Base-by-base conservation (phyloP, 1,284 basidiomycete species). In the Irpex sp. region DNA sequence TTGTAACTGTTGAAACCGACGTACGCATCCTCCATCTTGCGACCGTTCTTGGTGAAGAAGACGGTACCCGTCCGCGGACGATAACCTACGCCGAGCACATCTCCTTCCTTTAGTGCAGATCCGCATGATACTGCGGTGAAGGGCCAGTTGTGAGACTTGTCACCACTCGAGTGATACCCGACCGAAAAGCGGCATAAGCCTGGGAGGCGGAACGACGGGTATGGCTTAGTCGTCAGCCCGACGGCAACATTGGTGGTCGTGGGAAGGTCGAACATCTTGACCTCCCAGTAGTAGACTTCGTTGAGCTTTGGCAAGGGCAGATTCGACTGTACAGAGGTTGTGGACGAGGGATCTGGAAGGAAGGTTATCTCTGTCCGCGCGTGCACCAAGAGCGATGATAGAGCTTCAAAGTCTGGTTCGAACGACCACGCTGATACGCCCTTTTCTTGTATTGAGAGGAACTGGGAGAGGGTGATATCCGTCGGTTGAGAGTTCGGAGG, bases 261-360 rank as follows among this genome's bases (percentile, higher is more conserved):
- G 5, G 94, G 93, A 64, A 97, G 90, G 76, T 98, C 95, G 74
- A 95, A 98, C 89, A 97, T 92, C 79, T 98, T 98, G 66, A 95
- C 92, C 74, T 98, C 95, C 92, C 93, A 98, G 74, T 98, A 98
- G 75, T 98, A 98, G 11, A 97, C 94, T 75, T 98, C 95, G 77
- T 98, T 98, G 59, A 97, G 81, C 73, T 97, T 97, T 11, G 95
- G 95, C 4, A 98, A 79, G 0, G 95, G 95, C 5, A 98, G 82
- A 74, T 98, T 98, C 58, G 94, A 95, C 78, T 97, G 94, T 4
- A 98, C 95, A 62, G 87, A 93, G 21, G 95, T 95, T 1, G 93
- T 92, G 17, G 93, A 94, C 17, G 92, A 90, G 6, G 95, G 95
- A 75, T 98, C 96, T 33, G 95, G 90, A 61, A 98, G 87, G 78